phyloP scores from a whole-genome alignment of 1,284 basidiomycete genomes.

The Rhodotorula mucilaginosa region DNA sequence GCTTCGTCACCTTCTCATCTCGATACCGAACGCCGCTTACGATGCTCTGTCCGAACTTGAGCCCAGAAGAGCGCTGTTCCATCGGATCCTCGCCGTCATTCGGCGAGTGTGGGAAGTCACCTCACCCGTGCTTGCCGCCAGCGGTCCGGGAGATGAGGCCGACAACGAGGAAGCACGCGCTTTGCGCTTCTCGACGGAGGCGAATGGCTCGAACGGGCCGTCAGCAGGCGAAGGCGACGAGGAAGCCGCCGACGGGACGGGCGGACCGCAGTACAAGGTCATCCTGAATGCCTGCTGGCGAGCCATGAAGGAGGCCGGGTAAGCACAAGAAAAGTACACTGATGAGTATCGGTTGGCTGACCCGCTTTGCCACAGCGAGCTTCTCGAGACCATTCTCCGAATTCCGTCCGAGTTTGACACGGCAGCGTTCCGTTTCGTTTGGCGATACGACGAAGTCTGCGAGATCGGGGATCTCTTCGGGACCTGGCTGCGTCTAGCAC shows the following conservation, averaged over 20 bases:
- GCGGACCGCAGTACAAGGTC: conserved; percentile 47
- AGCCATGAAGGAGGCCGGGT: conserved; percentile 48
- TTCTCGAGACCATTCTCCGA: conserved; percentile 45
- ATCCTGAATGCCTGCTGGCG: conserved; percentile 50
- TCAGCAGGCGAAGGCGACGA: conserved; percentile 30
- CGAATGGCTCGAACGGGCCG: not conserved
- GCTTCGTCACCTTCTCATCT: conserved; percentile 45
- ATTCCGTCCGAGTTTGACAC: conserved; percentile 39
- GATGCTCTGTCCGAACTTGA: conserved; percentile 15
- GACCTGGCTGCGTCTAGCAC: conserved; percentile 47
- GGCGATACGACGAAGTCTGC: conserved; percentile 35
- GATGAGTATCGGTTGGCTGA: not conserved
- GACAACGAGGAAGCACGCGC: conserved; percentile 22
- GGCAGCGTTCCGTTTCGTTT: conserved; percentile 17
- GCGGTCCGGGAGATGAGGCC: conserved; percentile 40
- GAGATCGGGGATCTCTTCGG: conserved; percentile 46
- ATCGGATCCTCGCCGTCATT: conserved; percentile 40
- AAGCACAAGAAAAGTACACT: not conserved
- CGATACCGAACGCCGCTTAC: conserved; percentile 25
- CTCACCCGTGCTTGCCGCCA: conserved; percentile 46
- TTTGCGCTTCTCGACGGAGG: not conserved
- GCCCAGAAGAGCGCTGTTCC: conserved; percentile 40
- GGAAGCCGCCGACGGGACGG: conserved; percentile 1
- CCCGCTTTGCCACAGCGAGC: conserved; percentile 30
- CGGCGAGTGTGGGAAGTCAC: conserved; percentile 47